Base-by-base conservation (phyloP, 805 yeast species). In the Clavispora fructus region DNA sequence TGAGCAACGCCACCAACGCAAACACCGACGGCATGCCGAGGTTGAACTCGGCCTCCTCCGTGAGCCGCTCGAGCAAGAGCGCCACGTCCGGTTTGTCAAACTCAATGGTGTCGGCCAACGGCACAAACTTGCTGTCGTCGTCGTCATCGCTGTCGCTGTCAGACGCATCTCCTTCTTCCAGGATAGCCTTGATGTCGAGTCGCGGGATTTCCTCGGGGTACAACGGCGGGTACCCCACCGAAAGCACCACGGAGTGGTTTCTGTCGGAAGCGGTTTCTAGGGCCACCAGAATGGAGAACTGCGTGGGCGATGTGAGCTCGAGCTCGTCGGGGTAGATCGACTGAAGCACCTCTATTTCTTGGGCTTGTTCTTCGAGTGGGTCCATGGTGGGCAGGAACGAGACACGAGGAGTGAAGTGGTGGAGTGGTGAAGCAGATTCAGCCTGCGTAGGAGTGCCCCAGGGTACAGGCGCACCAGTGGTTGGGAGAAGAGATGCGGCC, bases 271-370 rank as follows among this genome's bases (percentile, higher is more conserved):
- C 73, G 3, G 92, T 82, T 54, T 92, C 97, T 40, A 91, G 70
- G 17, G 61, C 57, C n/a, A 89, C 55, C 42, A 69, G 69, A 31
- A 92, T 76, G 38, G 79, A 72, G 61, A 80, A 87, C 32, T 73
- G 73, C 7, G 71, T 64, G 17, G 75, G 77, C 1, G 77, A 60
- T 31, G 73, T 56, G 9, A 69, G 57, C n/a, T 61, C 67, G 29
- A 88, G 67, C 63, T 92, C 99, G 60, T 92, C 97, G 6, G 98
- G 99, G 62, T 94, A 92, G 45, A 92, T 92, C 14, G 95, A 83
- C 61, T 87, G 83, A 47, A 92, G 75, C 43, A 94, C 90, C 64
- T 91, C 97, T 40, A 94, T 63, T 64, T 92, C 99, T 67, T 92
- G 96, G 27, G 60, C 64, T 62, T 92, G 97, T 60, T 94, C 97